Evolutionary conservation across 768 basidiomycete genomes (phyloP).

Genomic region (Boletus rufocinnamomeus): DNA sequence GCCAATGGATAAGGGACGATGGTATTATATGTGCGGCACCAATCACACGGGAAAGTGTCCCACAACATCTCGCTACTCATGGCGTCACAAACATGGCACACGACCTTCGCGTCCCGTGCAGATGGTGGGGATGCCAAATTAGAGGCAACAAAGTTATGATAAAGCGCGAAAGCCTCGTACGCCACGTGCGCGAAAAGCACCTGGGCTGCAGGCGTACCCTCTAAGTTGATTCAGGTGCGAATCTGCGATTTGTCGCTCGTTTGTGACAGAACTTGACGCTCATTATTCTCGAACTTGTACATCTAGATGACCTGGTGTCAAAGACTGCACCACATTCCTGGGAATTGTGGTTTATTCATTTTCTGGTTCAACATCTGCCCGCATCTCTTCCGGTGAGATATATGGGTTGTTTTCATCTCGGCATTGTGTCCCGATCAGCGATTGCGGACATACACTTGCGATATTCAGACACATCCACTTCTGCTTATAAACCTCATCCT

Average conservation of each 20-base stretch:
- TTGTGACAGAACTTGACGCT: background rate
- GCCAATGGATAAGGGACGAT: conserved; percentile 9
- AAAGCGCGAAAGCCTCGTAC: conserved; percentile 18
- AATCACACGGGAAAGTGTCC: background rate
- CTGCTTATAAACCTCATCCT: no score
- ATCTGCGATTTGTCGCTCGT: background rate
- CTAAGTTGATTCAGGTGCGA: background rate
- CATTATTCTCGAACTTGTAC: background rate
- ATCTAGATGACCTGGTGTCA: background rate
- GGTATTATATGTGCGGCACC: background rate
- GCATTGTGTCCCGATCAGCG: background rate
- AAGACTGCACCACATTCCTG: background rate
- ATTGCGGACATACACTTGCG: no score
- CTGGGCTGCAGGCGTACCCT: conserved; percentile 8
- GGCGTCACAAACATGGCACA: background rate
- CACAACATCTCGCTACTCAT: no score
- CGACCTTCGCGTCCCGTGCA: background rate
- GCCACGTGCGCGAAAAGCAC: conserved; percentile 22
- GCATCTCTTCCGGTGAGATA: background rate
- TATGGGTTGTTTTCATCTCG: background rate
- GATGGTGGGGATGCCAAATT: conserved; percentile 14
- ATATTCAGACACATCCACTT: no score
- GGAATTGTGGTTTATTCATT: background rate
- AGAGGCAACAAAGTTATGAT: background rate
- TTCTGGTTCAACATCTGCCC: background rate